Conservation (phyloP, 805 yeast genomes). For the Wickerhamomyces silvicola region DNA sequence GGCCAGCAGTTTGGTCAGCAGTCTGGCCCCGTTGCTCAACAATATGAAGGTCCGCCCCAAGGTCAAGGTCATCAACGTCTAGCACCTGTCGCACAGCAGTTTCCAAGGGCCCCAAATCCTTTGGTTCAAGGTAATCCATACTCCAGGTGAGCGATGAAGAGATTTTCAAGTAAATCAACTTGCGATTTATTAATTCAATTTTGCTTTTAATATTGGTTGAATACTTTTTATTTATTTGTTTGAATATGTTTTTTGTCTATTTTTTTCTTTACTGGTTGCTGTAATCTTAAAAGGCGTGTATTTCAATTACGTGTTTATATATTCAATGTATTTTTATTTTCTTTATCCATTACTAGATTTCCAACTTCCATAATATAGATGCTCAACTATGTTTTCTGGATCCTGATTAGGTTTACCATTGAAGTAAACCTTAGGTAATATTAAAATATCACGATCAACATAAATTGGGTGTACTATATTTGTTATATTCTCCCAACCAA, state of each 20-base stretch:
- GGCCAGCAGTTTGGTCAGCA: constrained; percentile 5
- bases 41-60: too few relatives aligned
- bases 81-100: constrained; percentile 5
- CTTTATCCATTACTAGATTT: constrained; percentile 3
- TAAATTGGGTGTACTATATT: constrained; percentile 2
- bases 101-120: constrained; percentile 6
- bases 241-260: neutral
- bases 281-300: neutral
- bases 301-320: neutral
- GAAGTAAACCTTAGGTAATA: constrained; percentile 5
- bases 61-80: constrained; percentile 3
- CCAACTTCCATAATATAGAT: constrained; percentile 8
- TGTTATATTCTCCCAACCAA: constrained; percentile 10
- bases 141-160: too few relatives aligned
- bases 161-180: too few relatives aligned
- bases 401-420: constrained; percentile 3
- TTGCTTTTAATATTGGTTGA: too few relatives aligned
- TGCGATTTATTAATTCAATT: too few relatives aligned
- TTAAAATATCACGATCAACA: constrained; percentile 3
- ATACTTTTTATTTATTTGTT: neutral
- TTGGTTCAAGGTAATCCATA: constrained; percentile 13
- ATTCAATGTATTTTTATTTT: too few relatives aligned
- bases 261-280: neutral
- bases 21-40: too few relatives aligned
- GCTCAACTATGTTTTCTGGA: constrained; percentile 1